Conservation (phyloP, 805 yeast genomes). For the Starmerella bacillaris region DNA sequence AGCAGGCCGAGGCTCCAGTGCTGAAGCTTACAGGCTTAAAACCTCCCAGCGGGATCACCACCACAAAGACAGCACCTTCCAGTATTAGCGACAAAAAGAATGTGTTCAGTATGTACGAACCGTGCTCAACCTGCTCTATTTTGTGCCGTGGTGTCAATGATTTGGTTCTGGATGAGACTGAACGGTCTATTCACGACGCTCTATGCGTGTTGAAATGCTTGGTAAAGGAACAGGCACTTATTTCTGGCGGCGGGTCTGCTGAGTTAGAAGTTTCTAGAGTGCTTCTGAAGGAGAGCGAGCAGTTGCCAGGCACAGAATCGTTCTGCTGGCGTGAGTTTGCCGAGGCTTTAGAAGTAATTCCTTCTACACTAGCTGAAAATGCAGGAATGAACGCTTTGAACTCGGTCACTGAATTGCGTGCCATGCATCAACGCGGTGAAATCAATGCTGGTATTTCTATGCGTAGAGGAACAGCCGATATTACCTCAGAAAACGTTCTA, state of each 20-base stretch:
- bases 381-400: constrained; percentile 85
- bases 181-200: constrained; percentile 93
- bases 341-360: constrained; percentile 77
- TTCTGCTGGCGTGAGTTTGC: constrained; percentile 86
- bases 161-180: constrained; percentile 85
- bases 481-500: constrained; percentile 80
- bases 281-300: constrained; percentile 45
- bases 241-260: constrained; percentile 99
- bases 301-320: constrained; percentile 70
- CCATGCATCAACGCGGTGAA: constrained; percentile 81
- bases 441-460: constrained; percentile 89
- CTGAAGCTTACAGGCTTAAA: constrained; percentile 60
- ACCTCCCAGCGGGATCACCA: constrained; percentile 22
- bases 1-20: constrained; percentile 74
- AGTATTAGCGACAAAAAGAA: constrained; percentile 24
- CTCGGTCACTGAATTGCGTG: constrained; percentile 80
- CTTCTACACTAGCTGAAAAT: constrained; percentile 85
- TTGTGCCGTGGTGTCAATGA: constrained; percentile 89
- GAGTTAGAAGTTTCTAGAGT: constrained; percentile 76
- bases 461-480: constrained; percentile 83
- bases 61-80: constrained; percentile 19
- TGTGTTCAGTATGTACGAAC: background rate
- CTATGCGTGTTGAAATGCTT: constrained; percentile 80
- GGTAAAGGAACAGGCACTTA: constrained; percentile 70
- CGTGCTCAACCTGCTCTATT: constrained; percentile 32